phyloP scores from a whole-genome alignment of 441 rosid species.

The Mallotus japonicus region DNA sequence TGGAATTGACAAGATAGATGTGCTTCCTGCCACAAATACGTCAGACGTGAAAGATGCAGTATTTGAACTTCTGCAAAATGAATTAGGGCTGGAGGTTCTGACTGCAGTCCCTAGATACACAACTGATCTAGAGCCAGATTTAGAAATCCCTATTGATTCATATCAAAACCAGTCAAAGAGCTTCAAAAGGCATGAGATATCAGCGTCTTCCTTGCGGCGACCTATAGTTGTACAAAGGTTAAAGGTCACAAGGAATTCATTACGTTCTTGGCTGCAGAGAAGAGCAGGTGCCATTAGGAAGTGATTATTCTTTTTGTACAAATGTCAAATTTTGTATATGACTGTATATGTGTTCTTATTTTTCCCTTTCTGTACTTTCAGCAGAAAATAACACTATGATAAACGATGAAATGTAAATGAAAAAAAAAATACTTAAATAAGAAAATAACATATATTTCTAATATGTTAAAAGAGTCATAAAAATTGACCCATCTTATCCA shows the following conservation, averaged over 20 bases:
- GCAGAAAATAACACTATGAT: conserved; percentile 6
- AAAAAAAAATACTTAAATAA: too few species aligned
- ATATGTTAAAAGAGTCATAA: too few species aligned
- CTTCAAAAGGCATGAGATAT: conserved; percentile 28
- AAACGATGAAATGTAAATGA: conserved; percentile 7
- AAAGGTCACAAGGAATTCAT: conserved; percentile 62
- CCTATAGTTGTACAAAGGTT: conserved; percentile 57
- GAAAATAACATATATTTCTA: too few species aligned
- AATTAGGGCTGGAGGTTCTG: conserved; percentile 66
- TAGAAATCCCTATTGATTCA: conserved; percentile 19
- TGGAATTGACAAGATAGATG: conserved; percentile 43
- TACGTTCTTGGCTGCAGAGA: conserved; percentile 60
- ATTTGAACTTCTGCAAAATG: conserved; percentile 55
- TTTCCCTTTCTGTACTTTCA: conserved; percentile 8
- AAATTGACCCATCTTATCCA: too few species aligned
- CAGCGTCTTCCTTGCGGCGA: conserved; percentile 55
- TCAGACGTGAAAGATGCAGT: conserved; percentile 52
- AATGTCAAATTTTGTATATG: conserved; percentile 21
- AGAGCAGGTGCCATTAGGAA: conserved; percentile 28
- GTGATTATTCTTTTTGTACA: conserved; percentile 30
- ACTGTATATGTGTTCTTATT: conserved; percentile 8
- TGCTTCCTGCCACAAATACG: conserved; percentile 28
- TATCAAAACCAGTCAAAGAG: conserved; percentile 32
- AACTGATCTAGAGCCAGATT: conserved; percentile 6
- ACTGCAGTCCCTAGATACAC: conserved; percentile 32